Base-by-base conservation (phyloP, 1,139 yeast genomes). In the Suhomyces bokatorum region DNA sequence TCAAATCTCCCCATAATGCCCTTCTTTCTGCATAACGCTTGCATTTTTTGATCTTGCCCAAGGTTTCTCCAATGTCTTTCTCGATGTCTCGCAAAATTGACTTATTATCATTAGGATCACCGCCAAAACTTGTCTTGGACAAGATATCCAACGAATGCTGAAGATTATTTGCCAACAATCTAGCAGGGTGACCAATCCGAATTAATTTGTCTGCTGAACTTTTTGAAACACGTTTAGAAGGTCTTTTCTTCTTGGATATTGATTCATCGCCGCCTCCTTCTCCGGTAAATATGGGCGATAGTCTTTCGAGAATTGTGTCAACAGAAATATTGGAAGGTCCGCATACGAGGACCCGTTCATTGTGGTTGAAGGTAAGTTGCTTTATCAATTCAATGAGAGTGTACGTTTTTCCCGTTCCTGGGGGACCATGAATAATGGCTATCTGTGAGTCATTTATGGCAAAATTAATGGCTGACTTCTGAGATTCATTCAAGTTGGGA, bases 261-360 rank as follows among this genome's bases (percentile, higher is more conserved):
- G 34, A 7, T 4, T 37, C 50, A 6, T 43, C 46, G 1, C 27
- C 35, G 10, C 16, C 15, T 4, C 33, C 8, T 4, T 48, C 55
- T 3, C 49, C 51, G 6, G 46, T 52, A 47, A 70, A 70, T 4
- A 51, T 54, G 1, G 69, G 66, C n/a, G 83, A 75, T 22, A 91
- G 64, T 48, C 97, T 70, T 60, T 91, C 98, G 40, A 90, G 66
- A 27, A 93, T 87, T 0, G 96, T 93, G 63, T 93, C 98, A 0
- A 90, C 97, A 0, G 97, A 83, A n/a, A 90, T 85, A 60, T 93
- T 93, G 0, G 98, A 91, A 0, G 98, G 96, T 0, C 97, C 98
- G 67, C 98, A 91, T 0, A 93, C 95, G 34, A 93, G 69, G 0
- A 93, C 84, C 42, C 93, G 71, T 53, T 86, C 83, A 8, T 83